Conservation (phyloP, 225 moss, liverwort and hornwort genomes). For the Ulota crispa region DNA sequence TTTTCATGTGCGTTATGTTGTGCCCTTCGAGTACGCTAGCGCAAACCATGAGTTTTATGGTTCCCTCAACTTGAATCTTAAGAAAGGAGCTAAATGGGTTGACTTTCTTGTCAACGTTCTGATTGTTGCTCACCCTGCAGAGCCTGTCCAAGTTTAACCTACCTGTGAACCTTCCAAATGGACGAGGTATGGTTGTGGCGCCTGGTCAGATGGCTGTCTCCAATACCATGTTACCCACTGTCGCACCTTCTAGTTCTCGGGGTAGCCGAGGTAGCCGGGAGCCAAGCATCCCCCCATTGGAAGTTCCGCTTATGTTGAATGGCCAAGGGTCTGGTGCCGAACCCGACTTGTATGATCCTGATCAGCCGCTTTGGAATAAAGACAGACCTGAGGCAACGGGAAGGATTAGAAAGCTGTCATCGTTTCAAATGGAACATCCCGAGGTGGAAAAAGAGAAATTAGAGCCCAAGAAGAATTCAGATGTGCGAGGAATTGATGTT, state of each 20-base stretch:
- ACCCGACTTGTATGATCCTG: slow-evolving; percentile 95
- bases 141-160: slow-evolving; percentile 96
- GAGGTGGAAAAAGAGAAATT: slow-evolving; percentile 67
- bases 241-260: slow-evolving; percentile 56
- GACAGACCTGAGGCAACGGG: slow-evolving; percentile 83
- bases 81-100: not conserved
- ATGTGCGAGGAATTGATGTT: slow-evolving; percentile 56
- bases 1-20: not conserved
- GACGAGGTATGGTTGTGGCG: slow-evolving; percentile 74
- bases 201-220: slow-evolving; percentile 70
- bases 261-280: slow-evolving; percentile 75
- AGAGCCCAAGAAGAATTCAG: slow-evolving; percentile 47
- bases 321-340: slow-evolving; percentile 60
- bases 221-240: slow-evolving; percentile 55
- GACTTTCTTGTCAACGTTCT: not conserved
- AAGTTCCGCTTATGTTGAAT: slow-evolving; percentile 53
- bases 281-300: slow-evolving; percentile 65
- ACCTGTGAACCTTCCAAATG: slow-evolving; percentile 84
- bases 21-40: not conserved
- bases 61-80: slow-evolving; percentile 5
- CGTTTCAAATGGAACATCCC: slow-evolving; percentile 61
- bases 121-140: slow-evolving; percentile 51
- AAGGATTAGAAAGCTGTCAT: slow-evolving; percentile 69
- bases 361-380: slow-evolving; percentile 96
- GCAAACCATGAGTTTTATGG: not conserved